Evolutionary conservation across 2,329 filamentous ascomycete species (phyloP).

Genomic region (Chaetomium sp.): DNA sequence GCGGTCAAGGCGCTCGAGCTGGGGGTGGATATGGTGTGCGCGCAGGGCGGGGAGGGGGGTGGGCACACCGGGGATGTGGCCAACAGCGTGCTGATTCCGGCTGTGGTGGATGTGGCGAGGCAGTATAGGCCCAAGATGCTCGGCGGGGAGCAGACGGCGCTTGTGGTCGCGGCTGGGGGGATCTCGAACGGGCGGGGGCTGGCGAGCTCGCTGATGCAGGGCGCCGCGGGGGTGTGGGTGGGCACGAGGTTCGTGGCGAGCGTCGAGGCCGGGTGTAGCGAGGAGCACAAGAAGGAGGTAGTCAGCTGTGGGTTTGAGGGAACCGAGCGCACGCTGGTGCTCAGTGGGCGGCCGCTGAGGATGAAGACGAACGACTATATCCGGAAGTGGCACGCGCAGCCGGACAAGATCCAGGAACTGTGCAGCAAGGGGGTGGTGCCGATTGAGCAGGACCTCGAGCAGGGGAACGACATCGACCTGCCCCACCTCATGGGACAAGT

Average conservation of each 20-base stretch:
- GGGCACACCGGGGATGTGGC: slow-evolving; percentile 90
- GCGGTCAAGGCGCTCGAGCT: slow-evolving; percentile 83
- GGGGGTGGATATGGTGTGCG: slow-evolving; percentile 88
- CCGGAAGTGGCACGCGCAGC: slow-evolving; percentile 74
- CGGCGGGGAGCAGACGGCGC: slow-evolving; percentile 63
- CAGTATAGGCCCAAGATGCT: slow-evolving; percentile 70
- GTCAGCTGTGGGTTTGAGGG: slow-evolving; percentile 77
- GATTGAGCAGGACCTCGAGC: slow-evolving; percentile 78
- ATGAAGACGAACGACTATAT: slow-evolving; percentile 85
- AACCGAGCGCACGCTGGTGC: slow-evolving; percentile 78
- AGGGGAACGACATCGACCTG: slow-evolving; percentile 78
- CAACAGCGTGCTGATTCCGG: slow-evolving; percentile 82
- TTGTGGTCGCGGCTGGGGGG: slow-evolving; percentile 88
- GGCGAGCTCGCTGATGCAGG: slow-evolving; percentile 82
- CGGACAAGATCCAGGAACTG: slow-evolving; percentile 73
- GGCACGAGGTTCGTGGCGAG: slow-evolving; percentile 89
- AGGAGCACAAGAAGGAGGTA: slow-evolving; percentile 81
- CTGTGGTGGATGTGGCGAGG: slow-evolving; percentile 80
- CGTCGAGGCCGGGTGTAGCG: slow-evolving; percentile 76
- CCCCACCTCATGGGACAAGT: slow-evolving; percentile 96
- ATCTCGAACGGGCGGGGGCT: slow-evolving; percentile 81
- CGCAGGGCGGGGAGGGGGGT: slow-evolving; percentile 90
- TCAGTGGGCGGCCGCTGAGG: slow-evolving; percentile 79
- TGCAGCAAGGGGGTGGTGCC: slow-evolving; percentile 79
- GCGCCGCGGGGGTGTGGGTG: slow-evolving; percentile 88